A percentile compares a stretch with the other conserved stretches of the same genome.
Evolutionary conservation across 192 early-diverging fungal genomes (phyloP).

Genomic region (Phlyctochytrium arcticum): DNA sequence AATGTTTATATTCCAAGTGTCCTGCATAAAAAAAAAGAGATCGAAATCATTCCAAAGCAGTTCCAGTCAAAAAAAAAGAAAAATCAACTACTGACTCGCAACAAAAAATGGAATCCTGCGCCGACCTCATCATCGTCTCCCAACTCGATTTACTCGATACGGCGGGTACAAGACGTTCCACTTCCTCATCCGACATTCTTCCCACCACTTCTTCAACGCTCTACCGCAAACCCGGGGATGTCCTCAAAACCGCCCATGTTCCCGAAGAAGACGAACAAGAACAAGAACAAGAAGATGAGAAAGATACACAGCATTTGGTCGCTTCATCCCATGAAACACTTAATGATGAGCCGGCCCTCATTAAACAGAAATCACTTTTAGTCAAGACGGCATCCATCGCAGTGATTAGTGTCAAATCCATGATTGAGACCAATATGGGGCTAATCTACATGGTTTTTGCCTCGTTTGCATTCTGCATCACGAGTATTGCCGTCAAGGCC

Average conservation of each 20-base stretch:
- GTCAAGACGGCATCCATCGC: not conserved
- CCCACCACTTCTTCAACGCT: not conserved
- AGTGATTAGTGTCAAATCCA: not conserved
- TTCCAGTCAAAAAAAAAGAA: too few relatives aligned
- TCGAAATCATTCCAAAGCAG: too few relatives aligned
- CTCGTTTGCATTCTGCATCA: slow-evolving; percentile 14
- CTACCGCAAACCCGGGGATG: slow-evolving; percentile 14
- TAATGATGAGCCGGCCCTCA: not conserved
- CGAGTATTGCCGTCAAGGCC: slow-evolving; percentile 22
- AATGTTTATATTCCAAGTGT: too few relatives aligned
- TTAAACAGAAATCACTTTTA: not conserved
- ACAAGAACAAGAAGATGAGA: not conserved
- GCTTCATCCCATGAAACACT: not conserved
- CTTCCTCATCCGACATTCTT: too few relatives aligned
- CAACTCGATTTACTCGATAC: slow-evolving; percentile 22
- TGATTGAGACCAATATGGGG: slow-evolving; percentile 20
- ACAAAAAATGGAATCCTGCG: slow-evolving; percentile 11
- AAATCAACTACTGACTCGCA: not conserved
- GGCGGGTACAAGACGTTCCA: slow-evolving; percentile 5
- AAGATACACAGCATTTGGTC: not conserved
- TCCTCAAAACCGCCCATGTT: not conserved
- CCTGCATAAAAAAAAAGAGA: too few relatives aligned
- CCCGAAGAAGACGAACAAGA: not conserved
- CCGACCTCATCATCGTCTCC: slow-evolving; percentile 17
- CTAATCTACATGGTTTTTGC: slow-evolving; percentile 28